A percentile compares a stretch with the other conserved stretches of the same genome.
Evolutionary conservation across 1,284 basidiomycete species (phyloP).

Genomic region (Vanrija humicola): DNA sequence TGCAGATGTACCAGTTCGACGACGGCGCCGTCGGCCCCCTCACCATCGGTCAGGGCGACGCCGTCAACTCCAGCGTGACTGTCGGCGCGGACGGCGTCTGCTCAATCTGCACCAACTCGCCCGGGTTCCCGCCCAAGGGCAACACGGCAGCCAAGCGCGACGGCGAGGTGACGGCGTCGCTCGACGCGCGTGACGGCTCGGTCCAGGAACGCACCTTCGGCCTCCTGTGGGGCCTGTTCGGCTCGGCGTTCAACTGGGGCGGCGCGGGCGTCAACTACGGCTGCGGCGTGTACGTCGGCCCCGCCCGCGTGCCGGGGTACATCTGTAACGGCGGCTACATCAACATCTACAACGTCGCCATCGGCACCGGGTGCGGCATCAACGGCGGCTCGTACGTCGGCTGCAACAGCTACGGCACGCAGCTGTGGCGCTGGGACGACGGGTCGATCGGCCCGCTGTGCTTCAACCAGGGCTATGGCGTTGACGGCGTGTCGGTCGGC

Average conservation of each 20-base stretch:
- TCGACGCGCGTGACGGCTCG: background rate
- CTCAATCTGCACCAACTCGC: background rate
- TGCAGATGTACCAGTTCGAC: slow-evolving; percentile 6
- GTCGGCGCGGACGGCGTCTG: background rate
- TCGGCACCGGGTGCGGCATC: background rate
- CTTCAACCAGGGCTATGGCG: background rate
- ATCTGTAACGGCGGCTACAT: background rate
- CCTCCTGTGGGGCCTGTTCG: background rate
- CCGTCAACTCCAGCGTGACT: background rate
- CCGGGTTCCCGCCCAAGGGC: background rate
- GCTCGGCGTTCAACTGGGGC: slow-evolving; percentile 2
- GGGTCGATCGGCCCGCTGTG: background rate
- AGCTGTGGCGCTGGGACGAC: slow-evolving; percentile 1
- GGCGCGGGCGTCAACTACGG: background rate
- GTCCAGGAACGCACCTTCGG: background rate
- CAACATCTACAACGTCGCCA: background rate
- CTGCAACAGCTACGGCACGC: slow-evolving; percentile 1
- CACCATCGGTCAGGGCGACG: background rate
- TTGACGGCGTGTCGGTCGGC: background rate
- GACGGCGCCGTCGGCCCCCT: slow-evolving; percentile 4
- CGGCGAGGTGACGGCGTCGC: background rate
- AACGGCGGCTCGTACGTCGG: background rate
- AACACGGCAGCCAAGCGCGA: background rate
- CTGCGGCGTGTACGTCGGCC: slow-evolving; percentile 1
- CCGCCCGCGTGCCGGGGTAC: background rate